Evolutionary conservation across 2,329 filamentous ascomycete genomes (phyloP), one percentile per base, ranked within the genome.

Genomic region (Colletotrichum sp.): DNA sequence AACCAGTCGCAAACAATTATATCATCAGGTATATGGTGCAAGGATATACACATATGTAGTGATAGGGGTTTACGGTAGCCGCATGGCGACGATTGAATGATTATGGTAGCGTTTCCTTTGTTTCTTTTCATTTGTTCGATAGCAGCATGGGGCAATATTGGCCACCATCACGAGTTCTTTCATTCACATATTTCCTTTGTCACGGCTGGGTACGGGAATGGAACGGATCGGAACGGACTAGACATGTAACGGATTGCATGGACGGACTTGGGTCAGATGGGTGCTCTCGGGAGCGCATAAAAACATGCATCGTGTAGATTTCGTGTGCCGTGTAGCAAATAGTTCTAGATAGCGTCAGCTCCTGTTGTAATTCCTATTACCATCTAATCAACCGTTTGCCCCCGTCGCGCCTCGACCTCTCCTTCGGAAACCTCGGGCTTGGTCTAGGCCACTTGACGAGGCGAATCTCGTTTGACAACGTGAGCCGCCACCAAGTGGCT

Each of bases 241-340:
- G 49, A 68, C 70, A 68, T 76, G 70, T 76, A 44, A 75, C 70
- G 70, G 73, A 68, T 73, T 62, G 70, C 70, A 76, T 73, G 73
- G 70, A 44, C 52, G 57, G 73, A 39, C 57, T 73, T 21, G 49
- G 64, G 26, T 55, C 66, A 72, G 64, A 72, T 32, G 57, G 64
- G 69, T 64, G 73, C 69, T 59, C 73, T 73, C 70, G 34, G 34
- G 73, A 52, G 73, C 57, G 73, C 73, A 52, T 34, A 60, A 62
- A 70, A 68, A 65, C 70, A 73, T 73, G 70, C 73, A 73, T 73
- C 73, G 24, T 76, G 73, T 76, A 76, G 73, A 76, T 34, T 73
- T 70, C 57, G 64, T 68, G 28, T 71, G 32, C 64, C 59, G 39
- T 76, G 34, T 64, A 76, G 70, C 36, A 65, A 64, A 34, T 68